A percentile compares a stretch with the other conserved stretches of the same genome.
Conservation (phyloP, 495 filamentous ascomycete species). For the Eremomyces bilateralis region DNA sequence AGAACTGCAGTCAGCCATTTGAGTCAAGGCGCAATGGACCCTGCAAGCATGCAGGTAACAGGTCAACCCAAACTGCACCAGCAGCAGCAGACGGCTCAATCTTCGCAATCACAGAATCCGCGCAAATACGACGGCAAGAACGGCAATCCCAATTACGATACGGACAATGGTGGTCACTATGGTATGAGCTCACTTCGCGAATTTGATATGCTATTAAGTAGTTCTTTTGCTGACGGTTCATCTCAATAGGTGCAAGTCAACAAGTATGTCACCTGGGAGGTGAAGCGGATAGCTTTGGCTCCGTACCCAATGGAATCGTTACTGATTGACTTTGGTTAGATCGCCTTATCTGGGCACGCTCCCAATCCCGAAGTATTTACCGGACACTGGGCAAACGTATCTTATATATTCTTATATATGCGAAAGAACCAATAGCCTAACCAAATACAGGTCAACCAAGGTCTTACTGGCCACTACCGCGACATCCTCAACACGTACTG, state of each 20-base stretch:
- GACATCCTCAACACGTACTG: slow-evolving; percentile 96
- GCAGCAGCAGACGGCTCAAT: slow-evolving; percentile 32
- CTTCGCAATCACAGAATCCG: slow-evolving; percentile 4
- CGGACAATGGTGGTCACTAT: slow-evolving; percentile 67
- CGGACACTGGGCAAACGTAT: slow-evolving; percentile 86
- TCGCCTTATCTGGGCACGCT: slow-evolving; percentile 48
- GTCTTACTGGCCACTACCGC: slow-evolving; percentile 75
- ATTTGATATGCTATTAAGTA: background rate
- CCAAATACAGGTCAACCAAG: slow-evolving; percentile 69
- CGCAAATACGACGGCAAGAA: slow-evolving; percentile 19
- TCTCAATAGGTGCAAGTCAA: background rate
- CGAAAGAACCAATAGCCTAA: background rate
- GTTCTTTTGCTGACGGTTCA: slow-evolving; percentile 1
- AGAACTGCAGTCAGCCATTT: background rate
- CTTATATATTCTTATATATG: slow-evolving; percentile 6
- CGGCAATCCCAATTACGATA: slow-evolving; percentile 49
- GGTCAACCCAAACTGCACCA: slow-evolving; percentile 23
- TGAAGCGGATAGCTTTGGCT: background rate
- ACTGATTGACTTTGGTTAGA: slow-evolving; percentile 25
- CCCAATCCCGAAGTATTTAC: slow-evolving; percentile 74
- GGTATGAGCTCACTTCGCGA: slow-evolving; percentile 36
- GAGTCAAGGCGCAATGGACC: slow-evolving; percentile 33
- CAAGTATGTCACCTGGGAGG: background rate
- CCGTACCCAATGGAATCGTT: no score
- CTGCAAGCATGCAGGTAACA: no score